Evolutionary conservation across 129 eudicot species (phyloP).

Genomic region (Centella asiatica): DNA sequence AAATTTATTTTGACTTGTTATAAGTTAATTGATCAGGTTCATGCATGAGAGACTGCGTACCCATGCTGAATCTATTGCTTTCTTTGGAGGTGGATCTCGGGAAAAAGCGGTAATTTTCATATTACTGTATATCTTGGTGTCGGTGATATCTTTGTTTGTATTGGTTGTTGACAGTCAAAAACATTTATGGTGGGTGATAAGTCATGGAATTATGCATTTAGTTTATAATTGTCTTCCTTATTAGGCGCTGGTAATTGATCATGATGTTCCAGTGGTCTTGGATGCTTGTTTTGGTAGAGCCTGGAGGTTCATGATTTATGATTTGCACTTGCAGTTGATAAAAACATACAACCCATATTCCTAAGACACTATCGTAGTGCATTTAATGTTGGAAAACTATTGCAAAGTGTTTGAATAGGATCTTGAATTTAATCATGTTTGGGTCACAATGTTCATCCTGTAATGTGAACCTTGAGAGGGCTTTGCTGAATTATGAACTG

Average conservation of each 20-base stretch:
- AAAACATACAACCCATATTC: too few relatives aligned
- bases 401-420: too few relatives aligned
- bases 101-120: constrained; percentile 66
- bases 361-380: too few relatives aligned
- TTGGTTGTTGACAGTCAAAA: neutral
- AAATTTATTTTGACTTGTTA: constrained; percentile 14
- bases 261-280: too few relatives aligned
- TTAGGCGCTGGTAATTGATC: neutral
- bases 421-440: too few relatives aligned
- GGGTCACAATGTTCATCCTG: neutral
- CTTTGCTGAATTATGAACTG: too few relatives aligned
- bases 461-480: too few relatives aligned
- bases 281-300: too few relatives aligned
- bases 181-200: neutral
- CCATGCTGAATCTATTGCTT: constrained; percentile 99
- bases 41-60: constrained; percentile 98
- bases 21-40: constrained; percentile 37
- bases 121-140: neutral
- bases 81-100: constrained; percentile 97
- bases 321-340: too few relatives aligned
- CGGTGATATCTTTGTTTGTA: neutral
- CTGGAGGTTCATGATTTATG: too few relatives aligned
- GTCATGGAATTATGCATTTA: neutral
- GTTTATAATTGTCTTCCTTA: neutral
- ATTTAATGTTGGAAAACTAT: too few relatives aligned